phyloP scores from a whole-genome alignment of 1,284 basidiomycete genomes.

The Sporisorium scitamineum region DNA sequence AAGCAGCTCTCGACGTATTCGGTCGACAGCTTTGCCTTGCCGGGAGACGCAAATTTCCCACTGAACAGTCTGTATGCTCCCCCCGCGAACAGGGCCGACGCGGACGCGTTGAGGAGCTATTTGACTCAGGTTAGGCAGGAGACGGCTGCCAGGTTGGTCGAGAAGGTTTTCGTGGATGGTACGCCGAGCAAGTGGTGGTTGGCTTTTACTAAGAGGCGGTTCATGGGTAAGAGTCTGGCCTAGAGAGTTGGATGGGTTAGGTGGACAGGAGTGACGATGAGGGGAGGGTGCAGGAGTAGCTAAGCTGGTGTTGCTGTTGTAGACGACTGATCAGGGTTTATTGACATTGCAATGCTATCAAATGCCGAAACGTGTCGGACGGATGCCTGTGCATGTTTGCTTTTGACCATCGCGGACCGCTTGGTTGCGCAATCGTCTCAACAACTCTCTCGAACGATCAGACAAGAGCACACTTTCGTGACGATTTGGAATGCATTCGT shows the following conservation, averaged over 20 bases:
- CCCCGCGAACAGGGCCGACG: slow-evolving; percentile 81
- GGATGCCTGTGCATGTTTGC: not conserved
- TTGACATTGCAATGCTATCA: not conserved
- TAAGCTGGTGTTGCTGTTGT: not conserved
- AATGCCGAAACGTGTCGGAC: not conserved
- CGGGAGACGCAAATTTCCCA: slow-evolving; percentile 94
- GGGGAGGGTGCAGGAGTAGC: not conserved
- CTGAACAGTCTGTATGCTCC: slow-evolving; percentile 91
- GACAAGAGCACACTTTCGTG: not conserved
- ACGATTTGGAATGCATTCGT: not conserved
- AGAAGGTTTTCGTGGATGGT: slow-evolving; percentile 85
- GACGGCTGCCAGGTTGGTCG: slow-evolving; percentile 84
- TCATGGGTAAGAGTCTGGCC: slow-evolving; percentile 67
- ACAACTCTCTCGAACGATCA: not conserved
- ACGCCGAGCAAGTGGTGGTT: slow-evolving; percentile 99
- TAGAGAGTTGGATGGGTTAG: not conserved
- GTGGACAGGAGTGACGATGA: not conserved
- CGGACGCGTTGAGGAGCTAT: slow-evolving; percentile 91
- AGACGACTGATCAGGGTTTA: not conserved
- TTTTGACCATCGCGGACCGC: not conserved
- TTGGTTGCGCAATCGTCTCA: not conserved
- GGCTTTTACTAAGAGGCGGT: slow-evolving; percentile 79
- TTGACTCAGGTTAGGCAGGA: slow-evolving; percentile 93
- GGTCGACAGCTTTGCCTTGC: slow-evolving; percentile 88
- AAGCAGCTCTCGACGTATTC: slow-evolving; percentile 91